Base-by-base conservation (phyloP, 495 filamentous ascomycete genomes). In the Amphirosellinia nigrospora region DNA sequence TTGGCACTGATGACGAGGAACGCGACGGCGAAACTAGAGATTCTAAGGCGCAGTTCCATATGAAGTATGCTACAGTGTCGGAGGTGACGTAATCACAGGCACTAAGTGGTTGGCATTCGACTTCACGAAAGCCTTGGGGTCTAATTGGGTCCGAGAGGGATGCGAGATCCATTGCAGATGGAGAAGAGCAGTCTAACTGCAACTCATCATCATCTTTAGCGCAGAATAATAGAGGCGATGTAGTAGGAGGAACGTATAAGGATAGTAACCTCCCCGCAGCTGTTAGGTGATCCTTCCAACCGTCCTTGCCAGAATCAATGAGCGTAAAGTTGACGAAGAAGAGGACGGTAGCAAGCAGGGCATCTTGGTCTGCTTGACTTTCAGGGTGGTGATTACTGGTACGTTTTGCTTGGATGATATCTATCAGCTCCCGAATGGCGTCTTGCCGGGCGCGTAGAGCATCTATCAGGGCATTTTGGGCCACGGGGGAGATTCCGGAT, bases 251-350 rank as follows among this genome's bases (percentile, higher is more conserved):
- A 26, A 66, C 69, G 9, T 70, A 21, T 58, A 77, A 53, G 13
- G 75, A 50, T 62, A 87, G 81, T 4, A 88, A 74, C 11, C 73
- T 78, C 41, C 82, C 81, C 3, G 83, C 85, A 3, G 82, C 84
- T 68, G 84, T 79, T 50, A 89, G 79, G 71, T 89, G 87, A 64
- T 79, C 76, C 36, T 85, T 83, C 87, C 87, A 89, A 9, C 79
- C 81, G 28, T 85, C 83, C 62, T 80, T 84, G 0, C 86, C 86
- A 4, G 84, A 84, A 73, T 89, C 87, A 26, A 89, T 80, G 7
- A 89, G 79, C 70, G 88, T 83, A 28, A 89, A 79, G 50, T 89
- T 87, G 67, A 89, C 81, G 45, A 89, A 81, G 68, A 89, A 85
- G 34, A 88, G 82, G 2, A 86, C 82, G 30, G 84, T 84, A 6